Evolutionary conservation across 805 yeast genomes (phyloP), one percentile per base, ranked within the genome.

Genomic region (Brettanomyces nanus): DNA sequence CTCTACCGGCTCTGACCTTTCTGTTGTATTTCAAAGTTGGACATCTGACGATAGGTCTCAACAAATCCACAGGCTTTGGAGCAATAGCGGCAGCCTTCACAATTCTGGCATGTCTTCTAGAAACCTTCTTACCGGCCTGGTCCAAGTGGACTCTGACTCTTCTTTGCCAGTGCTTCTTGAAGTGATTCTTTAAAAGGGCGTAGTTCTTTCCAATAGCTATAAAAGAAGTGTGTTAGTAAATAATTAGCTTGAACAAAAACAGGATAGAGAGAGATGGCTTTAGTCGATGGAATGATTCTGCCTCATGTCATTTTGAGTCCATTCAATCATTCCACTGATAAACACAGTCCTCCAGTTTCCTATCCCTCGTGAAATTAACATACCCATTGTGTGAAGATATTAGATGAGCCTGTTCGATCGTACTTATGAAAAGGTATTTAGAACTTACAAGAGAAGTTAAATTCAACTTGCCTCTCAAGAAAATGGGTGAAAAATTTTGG

Each of bases 131-230:
- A 71, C 98, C 98, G 66, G 98, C 96, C 80, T 92, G 98, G 90
- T 92, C 97, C 68, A 92, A 84, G 87, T 94, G 98, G 63, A 86
- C 96, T 71, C 78, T 85, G 80, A 92, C 99, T 68, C 97, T 85
- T 74, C 86, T 95, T 77, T 92, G 97, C 98, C 98, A 92, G 95
- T 90, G 90, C 85, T 90, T 90, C 80, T 97, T 84, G 95, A 90
- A 90, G 80, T 92, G 98, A 83, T 90, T 90, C 83, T 85, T 86
- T 80, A 85, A 84, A 77, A 90, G 77, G 79, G 97, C 95, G 77
- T 87, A 80, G 78, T 90, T 90, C 89, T 92, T 90, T 62, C 92
- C 73, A 80, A 92, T 87, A 73, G 97, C 98, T 89, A 71, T 65
- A 30, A 28, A 28, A 18, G n/a, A n/a, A n/a, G n/a, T n/a, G 36